A percentile compares a stretch with the other conserved stretches of the same genome.
These are phyloP conservation scores for Alternaria brassicicola DNA, from an alignment of 2,329 filamentous ascomycete genomes.

Conservation along the genomic window DNA sequence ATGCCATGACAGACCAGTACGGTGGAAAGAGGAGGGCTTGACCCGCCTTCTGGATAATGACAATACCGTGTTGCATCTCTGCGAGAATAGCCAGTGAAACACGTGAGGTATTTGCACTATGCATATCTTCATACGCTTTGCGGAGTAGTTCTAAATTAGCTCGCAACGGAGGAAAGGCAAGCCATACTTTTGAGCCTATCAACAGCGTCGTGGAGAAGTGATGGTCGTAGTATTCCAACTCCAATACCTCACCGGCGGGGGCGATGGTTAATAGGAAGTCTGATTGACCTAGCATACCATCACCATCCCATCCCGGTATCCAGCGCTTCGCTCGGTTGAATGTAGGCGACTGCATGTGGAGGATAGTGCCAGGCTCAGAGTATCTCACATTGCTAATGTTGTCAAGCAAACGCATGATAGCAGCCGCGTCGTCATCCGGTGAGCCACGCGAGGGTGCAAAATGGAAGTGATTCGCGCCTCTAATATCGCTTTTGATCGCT, in stretches of 20 bases:
- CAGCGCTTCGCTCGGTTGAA: conserved; percentile 4
- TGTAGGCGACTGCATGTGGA: conserved; percentile 14
- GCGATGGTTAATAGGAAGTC: conserved; percentile 8
- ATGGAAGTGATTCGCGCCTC: conserved; percentile 7
- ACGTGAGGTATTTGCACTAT: not conserved
- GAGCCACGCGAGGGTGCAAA: conserved; percentile 12
- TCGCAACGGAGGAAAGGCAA: conserved; percentile 9
- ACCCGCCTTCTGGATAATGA: conserved; percentile 18
- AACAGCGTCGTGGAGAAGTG: conserved; percentile 15
- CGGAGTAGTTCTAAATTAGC: conserved; percentile 4
- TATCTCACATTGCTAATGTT: conserved; percentile 13
- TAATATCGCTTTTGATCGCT: conserved; percentile 12
- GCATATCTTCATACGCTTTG: not conserved
- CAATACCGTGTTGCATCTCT: conserved; percentile 16
- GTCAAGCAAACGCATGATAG: conserved; percentile 9
- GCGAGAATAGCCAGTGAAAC: not conserved
- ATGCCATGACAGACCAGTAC: conserved; percentile 12
- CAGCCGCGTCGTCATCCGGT: conserved; percentile 4
- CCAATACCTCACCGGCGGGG: conserved; percentile 11
- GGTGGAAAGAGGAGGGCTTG: conserved; percentile 16
- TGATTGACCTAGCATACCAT: conserved; percentile 13
- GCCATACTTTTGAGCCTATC: conserved; percentile 15
- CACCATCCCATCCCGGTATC: conserved; percentile 1
- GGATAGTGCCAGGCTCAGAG: conserved; percentile 9
- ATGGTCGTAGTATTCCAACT: conserved; percentile 13